Evolutionary conservation across 768 basidiomycete species (phyloP).

Genomic region (Lactarius hengduanensis): DNA sequence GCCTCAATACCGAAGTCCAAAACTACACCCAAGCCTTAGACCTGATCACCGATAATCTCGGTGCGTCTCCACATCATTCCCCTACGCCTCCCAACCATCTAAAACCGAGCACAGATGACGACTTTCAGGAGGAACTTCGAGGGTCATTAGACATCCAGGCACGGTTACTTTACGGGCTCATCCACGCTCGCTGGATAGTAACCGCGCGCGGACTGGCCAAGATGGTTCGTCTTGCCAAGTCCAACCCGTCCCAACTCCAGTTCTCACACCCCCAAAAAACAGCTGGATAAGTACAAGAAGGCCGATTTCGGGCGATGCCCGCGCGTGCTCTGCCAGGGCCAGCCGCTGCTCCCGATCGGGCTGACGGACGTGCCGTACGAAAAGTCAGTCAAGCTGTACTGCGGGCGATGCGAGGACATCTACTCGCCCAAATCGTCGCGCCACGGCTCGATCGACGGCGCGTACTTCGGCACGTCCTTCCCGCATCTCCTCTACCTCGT

Average conservation of each 20-base stretch:
- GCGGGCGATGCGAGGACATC: constrained; percentile 97
- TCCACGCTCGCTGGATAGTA: constrained; percentile 96
- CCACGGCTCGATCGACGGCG: constrained; percentile 97
- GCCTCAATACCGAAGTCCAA: constrained; percentile 92
- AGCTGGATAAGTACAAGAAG: constrained; percentile 97
- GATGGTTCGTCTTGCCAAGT: constrained; percentile 89
- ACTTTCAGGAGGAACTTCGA: constrained; percentile 90
- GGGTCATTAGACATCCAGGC: constrained; percentile 93
- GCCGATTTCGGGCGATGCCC: constrained; percentile 99
- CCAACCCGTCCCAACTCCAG: too few species aligned
- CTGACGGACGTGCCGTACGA: constrained; percentile 97
- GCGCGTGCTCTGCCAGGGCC: constrained; percentile 91
- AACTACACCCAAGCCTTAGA: constrained; percentile 94
- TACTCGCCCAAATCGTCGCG: constrained; percentile 97
- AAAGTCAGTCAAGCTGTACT: constrained; percentile 98
- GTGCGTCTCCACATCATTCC: constrained; percentile 44
- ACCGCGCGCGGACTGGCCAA: constrained; percentile 91
- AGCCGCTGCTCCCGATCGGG: constrained; percentile 95
- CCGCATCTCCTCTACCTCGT: constrained; percentile 97
- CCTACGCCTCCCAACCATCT: not conserved
- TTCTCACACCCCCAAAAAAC: constrained; percentile 6
- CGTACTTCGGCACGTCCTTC: constrained; percentile 98
- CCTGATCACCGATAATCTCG: constrained; percentile 93
- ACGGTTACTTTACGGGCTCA: constrained; percentile 89
- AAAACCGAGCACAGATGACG: constrained; percentile 63